These are phyloP conservation scores for Serendipita sp. DNA, from an alignment of 768 basidiomycete genomes.

Conservation along the genomic window DNA sequence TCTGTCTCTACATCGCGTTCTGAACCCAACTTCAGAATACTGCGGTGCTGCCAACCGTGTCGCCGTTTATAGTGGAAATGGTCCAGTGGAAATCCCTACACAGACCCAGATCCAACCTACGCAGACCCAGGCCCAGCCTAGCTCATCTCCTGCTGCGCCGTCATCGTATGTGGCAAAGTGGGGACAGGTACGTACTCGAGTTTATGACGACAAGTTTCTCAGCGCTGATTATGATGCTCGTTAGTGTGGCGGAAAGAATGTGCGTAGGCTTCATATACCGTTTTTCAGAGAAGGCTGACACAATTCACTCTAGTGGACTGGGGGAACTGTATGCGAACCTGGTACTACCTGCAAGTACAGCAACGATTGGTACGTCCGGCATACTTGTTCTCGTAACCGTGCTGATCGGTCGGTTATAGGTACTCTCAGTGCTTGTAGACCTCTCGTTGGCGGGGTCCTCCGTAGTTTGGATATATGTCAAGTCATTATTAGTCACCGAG, in stretches of 20 bases:
- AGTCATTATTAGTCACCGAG: no score
- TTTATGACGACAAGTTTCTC: not conserved
- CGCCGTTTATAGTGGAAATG: conserved; percentile 8
- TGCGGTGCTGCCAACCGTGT: conserved; percentile 11
- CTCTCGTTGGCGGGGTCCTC: no score
- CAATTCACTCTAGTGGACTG: not conserved
- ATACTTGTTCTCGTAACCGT: no score
- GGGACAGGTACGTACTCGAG: conserved; percentile 4
- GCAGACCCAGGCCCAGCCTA: not conserved
- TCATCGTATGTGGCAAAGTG: conserved; percentile 1
- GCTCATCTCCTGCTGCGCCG: not conserved
- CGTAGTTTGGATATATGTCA: no score
- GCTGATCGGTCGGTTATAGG: no score
- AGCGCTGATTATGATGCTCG: not conserved
- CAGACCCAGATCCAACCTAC: conserved; percentile 1
- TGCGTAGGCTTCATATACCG: not conserved
- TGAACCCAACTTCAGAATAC: conserved; percentile 1
- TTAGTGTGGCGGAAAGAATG: not conserved
- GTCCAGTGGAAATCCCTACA: conserved; percentile 5
- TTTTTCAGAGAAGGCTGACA: not conserved
- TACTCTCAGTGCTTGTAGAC: no score
- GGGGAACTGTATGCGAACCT: not conserved
- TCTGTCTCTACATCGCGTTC: not conserved
- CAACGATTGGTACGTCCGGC: not conserved
- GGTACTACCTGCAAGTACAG: not conserved